phyloP scores from a whole-genome alignment of 1,284 basidiomycete genomes.

The Rhodotorula glutinis region DNA sequence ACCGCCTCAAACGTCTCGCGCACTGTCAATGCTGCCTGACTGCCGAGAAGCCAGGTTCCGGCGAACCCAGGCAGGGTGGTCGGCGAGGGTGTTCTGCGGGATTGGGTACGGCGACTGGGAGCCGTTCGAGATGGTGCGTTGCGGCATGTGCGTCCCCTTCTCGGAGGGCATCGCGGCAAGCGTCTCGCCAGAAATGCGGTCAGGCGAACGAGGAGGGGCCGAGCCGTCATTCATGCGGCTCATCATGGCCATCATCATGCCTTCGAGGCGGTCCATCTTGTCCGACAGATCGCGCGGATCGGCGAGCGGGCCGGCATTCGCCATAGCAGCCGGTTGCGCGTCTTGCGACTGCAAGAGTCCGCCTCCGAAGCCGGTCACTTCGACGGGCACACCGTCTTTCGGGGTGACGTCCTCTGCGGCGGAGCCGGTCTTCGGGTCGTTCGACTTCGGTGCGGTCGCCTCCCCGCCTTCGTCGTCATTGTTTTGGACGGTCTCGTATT shows the following conservation, averaged over 20 bases:
- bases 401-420: background rate
- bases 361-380: background rate
- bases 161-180: no score
- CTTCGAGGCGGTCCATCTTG: background rate
- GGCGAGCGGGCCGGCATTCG: background rate
- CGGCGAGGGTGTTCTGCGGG: no score
- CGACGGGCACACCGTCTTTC: background rate
- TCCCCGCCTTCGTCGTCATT: background rate
- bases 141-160: no score
- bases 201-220: no score
- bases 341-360: background rate
- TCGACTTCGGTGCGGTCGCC: background rate
- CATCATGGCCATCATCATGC: background rate
- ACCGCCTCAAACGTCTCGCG: no score
- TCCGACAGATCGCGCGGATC: background rate
- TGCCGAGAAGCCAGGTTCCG: no score
- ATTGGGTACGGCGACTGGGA: no score
- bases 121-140: no score
- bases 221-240: no score
- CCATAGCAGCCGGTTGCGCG: background rate
- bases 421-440: background rate
- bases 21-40: no score
- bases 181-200: no score
- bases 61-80: no score
- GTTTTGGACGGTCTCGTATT: background rate